phyloP scores from a whole-genome alignment of 495 filamentous ascomycete species.

The Penicillium coprophilum region DNA sequence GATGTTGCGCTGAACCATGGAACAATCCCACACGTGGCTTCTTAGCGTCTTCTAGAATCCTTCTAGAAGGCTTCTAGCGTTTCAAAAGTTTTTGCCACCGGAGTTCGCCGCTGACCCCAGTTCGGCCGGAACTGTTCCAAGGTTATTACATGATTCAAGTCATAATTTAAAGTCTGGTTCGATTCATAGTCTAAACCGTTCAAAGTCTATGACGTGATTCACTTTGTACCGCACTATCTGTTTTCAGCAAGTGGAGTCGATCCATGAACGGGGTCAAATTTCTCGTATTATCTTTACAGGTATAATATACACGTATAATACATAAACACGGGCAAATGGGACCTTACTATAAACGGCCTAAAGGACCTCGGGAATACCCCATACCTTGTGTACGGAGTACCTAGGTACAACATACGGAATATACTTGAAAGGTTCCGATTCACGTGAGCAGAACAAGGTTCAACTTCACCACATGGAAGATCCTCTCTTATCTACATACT shows the following conservation, averaged over 20 bases:
- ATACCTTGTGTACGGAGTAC: too few species aligned
- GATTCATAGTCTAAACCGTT: neutral
- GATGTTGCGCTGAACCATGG: slow-evolving; percentile 10
- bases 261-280: neutral
- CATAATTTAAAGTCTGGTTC: slow-evolving; percentile 2
- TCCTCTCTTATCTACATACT: neutral
- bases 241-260: slow-evolving; percentile 12
- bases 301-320: neutral
- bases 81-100: slow-evolving; percentile 16
- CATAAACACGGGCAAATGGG: neutral
- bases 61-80: slow-evolving; percentile 42
- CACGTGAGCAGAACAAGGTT: neutral
- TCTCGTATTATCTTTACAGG: neutral
- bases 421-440: too few species aligned
- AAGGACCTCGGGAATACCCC: neutral
- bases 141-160: neutral
- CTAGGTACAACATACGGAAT: too few species aligned
- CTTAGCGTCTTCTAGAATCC: slow-evolving; percentile 36
- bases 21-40: slow-evolving; percentile 15
- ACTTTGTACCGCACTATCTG: slow-evolving; percentile 10
- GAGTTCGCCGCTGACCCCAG: slow-evolving; percentile 13
- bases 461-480: neutral
- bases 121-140: neutral
- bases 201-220: slow-evolving; percentile 28
- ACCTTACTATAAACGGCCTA: neutral